Evolutionary conservation across 1,284 basidiomycete species (phyloP), one percentile per base, ranked within the genome.

Genomic region (Schizopora paradoxa): DNA sequence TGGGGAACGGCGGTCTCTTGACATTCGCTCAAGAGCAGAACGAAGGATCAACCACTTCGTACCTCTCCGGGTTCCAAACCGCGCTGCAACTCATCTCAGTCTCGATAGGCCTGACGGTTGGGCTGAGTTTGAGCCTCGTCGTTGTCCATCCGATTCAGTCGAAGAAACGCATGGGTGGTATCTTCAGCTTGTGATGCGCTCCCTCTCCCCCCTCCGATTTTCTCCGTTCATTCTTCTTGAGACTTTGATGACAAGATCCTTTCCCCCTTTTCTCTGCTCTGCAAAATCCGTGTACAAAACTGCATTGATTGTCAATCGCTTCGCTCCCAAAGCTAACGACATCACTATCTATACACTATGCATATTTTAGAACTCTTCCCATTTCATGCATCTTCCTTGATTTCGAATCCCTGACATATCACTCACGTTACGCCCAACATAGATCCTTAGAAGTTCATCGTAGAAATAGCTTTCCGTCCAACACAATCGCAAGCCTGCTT

Each of bases 1-100:
- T 93, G n/a, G 81, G 83, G 5, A 87, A 82, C 47, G 86, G 86
- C 21, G 88, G 91, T 28, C 73, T 94, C n/a, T 73, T 93, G 54
- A 79, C 78, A 52, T 90, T 87, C 59, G 84, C 78, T 5, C 73
- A 73, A 38, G 66, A 75, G 54, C 63, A 70, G 3, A 76, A 72
- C 33, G 53, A 55, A 31, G 55, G 58, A 8, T 69, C 70, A n/a
- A 62, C 69, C 14, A 66, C 65, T 0, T 73, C 77, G 3, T 85
- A 85, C 59, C 54, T 77, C 19, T 76, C 79, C 33, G 81, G 82
- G 2, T 85, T 86, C 69, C 72, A 76, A 64, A 78, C 80, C 21
- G 78, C 79, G 6, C 62, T 81, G 51, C 79, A 82, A 60, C 64
- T 84, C 34, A 73, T 85, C 29, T 72, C 76, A 2, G 79, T 83